Base-by-base conservation (phyloP, 495 filamentous ascomycete species). In the Tuber umbilicatum region DNA sequence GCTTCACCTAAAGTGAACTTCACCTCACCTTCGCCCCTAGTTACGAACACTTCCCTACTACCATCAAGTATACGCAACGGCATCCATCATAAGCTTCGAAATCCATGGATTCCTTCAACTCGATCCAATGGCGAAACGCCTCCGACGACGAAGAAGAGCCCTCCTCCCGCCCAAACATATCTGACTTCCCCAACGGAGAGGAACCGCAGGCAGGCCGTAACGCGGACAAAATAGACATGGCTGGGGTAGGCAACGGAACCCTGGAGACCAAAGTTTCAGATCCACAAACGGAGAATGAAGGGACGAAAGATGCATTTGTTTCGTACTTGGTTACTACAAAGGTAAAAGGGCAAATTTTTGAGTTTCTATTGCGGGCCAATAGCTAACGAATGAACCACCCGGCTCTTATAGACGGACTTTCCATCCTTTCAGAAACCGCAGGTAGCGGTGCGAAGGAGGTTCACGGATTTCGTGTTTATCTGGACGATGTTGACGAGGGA, bases 381-480 rank as follows among this genome's bases (percentile, higher is more conserved):
- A 47, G 73, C 75, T 79, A 74, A 80, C 55, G 27, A 64, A 64
- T 17, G 27, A 12, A 41, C 45, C 45, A 27, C 37, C 27, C 41
- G 47, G 21, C 17, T 21, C 50, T 68, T 68, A 37, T 78, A 98
- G 94, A 96, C 94, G 78, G 92, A 95, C 81, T 98, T 97, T 83
- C 89, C 92, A 74, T 91, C 91, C 78, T 99, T 97, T 84, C 91
- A 94, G 82, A 91, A 91, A 79, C 84, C 91, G 23, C 87, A 88
- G 1, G 92, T 92, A 75, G 84, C 85, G 40, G 91, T 97, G 60
- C 92, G 96, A 73, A 89, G 95, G 75, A 91, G 95, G 77, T 99
- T 97, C 83, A 97, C 94, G 73, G 95, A 99, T 84, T 99, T 99
- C 83, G 91, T 96, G 75, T 99, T 97, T 82, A 90, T 99, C 73